Base-by-base conservation (phyloP, 306 rosid genomes). In the Hippophae gyantsensis region DNA sequence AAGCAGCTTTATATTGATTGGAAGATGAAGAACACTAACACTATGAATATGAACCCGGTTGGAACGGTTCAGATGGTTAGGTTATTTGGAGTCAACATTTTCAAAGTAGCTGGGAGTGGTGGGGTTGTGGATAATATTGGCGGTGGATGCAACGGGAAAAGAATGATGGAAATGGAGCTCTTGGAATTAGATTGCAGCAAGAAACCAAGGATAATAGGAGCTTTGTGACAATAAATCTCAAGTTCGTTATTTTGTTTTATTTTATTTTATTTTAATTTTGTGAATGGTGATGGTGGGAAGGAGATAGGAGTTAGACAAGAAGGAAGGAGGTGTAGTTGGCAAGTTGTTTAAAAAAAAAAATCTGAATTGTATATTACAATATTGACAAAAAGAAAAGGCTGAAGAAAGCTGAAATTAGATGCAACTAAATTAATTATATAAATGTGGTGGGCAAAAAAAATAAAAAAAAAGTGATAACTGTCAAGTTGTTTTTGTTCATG, bases 51-150 rank as follows among this genome's bases (percentile, higher is more conserved):
- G 38, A 66, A 47, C 10, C 70, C 81, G 63, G 72, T 64, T n/a
- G 78, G 78, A n/a, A 80, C 85, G 76, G 81, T 90, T 62, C 88
- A 80, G 71, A 83, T 86, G 83, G 75, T 92, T 5, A 76, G 99
- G 69, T 71, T 92, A 0, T 92, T 92, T 44, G 99, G 99, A 11
- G 96, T 92, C 7, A 89, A 92, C 78, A 88, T 92, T 68, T 62
- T 87, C 60, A 78, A 92, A 67, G 61, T 74, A 3, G 84, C 92
- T 10, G 84, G 74, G 14, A 68, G 76, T 11, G 58, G 46, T 11
- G 74, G 68, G 7, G 38, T 32, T 32, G 38, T 32, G 38, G 38
- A 32, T 32, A 32, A 4, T 32, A 51, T 27, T 56, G 73, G 61
- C 27, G 89, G 82, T 3, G 77, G 80, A 38, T 73, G 65, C 65